phyloP scores from a whole-genome alignment of 805 yeast species.

The Wickerhamiella shivajii region DNA sequence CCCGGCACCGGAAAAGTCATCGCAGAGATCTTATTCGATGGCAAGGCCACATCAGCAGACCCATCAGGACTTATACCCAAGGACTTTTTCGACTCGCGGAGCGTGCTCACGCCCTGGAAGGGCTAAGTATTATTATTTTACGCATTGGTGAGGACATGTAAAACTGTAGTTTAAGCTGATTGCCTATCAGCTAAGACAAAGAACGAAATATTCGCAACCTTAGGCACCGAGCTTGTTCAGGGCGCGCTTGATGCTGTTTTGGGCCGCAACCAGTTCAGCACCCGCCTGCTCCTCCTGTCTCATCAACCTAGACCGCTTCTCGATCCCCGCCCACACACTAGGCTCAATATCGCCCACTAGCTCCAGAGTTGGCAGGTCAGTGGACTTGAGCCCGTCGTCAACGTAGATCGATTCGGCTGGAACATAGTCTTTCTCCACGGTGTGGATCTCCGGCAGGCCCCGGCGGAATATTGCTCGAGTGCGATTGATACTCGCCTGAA shows the following conservation, averaged over 20 bases:
- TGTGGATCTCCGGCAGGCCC: too few relatives aligned
- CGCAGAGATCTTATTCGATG: conserved; percentile 78
- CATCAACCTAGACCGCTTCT: conserved; percentile 9
- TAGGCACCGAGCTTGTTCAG: too few relatives aligned
- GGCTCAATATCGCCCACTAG: conserved; percentile 16
- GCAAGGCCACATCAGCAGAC: conserved; percentile 63
- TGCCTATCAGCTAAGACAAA: too few relatives aligned
- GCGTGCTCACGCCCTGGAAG: not conserved
- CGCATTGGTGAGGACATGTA: too few relatives aligned
- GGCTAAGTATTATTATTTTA: too few relatives aligned
- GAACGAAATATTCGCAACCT: too few relatives aligned
- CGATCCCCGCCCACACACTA: conserved; percentile 17
- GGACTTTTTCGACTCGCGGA: conserved; percentile 46
- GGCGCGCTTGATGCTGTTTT: too few relatives aligned
- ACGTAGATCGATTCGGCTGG: conserved; percentile 4
- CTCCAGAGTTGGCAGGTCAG: conserved; percentile 13
- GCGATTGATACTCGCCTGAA: too few relatives aligned
- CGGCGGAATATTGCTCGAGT: too few relatives aligned
- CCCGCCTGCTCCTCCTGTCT: conserved; percentile 8
- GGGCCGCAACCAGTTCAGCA: too few relatives aligned
- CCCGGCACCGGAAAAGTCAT: conserved; percentile 92
- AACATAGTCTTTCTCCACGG: too few relatives aligned
- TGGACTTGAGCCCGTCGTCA: conserved; percentile 15
- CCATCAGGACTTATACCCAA: conserved; percentile 75
- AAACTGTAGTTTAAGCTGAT: too few relatives aligned